These are phyloP conservation scores for Sporopachydermia lactativora DNA, from an alignment of 805 yeast species.

Conservation along the genomic window DNA sequence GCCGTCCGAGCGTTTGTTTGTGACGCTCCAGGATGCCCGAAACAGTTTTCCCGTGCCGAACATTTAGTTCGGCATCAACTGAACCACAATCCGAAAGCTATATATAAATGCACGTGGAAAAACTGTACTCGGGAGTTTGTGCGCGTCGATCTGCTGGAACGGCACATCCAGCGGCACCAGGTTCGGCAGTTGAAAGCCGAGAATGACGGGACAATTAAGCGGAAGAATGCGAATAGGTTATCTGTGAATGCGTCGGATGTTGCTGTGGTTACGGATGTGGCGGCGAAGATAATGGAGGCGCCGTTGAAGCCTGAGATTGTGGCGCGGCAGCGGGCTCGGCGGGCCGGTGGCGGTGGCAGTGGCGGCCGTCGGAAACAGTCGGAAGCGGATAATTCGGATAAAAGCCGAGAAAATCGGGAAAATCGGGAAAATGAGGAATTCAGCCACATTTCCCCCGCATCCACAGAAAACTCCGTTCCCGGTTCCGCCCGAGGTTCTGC, in stretches of 20 bases:
- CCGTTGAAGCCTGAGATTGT: background rate
- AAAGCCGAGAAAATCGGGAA: no score
- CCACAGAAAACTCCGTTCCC: no score
- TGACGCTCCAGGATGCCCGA: slow-evolving; percentile 14
- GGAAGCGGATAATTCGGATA: background rate
- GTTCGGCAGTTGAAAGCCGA: slow-evolving; percentile 3
- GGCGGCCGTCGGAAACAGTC: background rate
- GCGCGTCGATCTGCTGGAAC: slow-evolving; percentile 18
- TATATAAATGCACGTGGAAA: slow-evolving; percentile 19
- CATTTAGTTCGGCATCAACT: slow-evolving; percentile 17
- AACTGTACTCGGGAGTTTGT: slow-evolving; percentile 21
- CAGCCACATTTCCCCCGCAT: no score
- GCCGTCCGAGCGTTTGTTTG: slow-evolving; percentile 15
- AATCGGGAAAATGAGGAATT: no score
- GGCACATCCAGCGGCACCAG: slow-evolving; percentile 21
- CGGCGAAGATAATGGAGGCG: background rate
- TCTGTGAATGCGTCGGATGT: background rate
- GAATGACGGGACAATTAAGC: background rate
- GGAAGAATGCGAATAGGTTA: background rate
- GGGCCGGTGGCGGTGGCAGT: no score
- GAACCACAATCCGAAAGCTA: slow-evolving; percentile 20
- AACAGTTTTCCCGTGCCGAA: slow-evolving; percentile 15
- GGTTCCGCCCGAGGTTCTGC: no score
- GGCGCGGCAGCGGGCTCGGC: no score
- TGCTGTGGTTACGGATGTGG: background rate